Percentiles rank a stretch among this genome's conserved stretches.
Evolutionary conservation across 352 stramenopile species (phyloP).

Genomic region (Pythium plurisporium): DNA sequence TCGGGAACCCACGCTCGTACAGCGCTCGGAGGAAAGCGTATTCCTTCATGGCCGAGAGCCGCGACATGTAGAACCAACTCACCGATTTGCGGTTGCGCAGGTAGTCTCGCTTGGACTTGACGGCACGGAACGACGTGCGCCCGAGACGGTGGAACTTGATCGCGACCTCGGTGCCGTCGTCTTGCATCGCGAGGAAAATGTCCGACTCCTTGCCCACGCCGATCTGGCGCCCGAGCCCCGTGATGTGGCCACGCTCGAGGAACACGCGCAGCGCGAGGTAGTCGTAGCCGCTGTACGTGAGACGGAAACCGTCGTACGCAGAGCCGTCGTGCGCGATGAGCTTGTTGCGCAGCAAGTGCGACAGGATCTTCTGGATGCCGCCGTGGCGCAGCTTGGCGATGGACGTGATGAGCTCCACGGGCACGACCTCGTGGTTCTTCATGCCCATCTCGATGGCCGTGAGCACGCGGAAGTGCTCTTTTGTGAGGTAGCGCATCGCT

Average conservation of each 20-base stretch:
- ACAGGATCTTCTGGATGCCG: constrained; percentile 97
- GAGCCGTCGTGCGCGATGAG: constrained; percentile 97
- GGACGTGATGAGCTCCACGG: constrained; percentile 93
- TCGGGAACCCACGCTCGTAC: constrained; percentile 96
- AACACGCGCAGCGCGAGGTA: constrained; percentile 97
- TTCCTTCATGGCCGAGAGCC: constrained; percentile 98
- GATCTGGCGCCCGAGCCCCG: constrained; percentile 91
- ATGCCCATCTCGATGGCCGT: constrained; percentile 98
- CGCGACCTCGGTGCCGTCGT: constrained; percentile 95
- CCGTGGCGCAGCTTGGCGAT: constrained; percentile 98
- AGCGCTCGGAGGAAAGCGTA: constrained; percentile 99
- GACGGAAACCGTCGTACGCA: constrained; percentile 96
- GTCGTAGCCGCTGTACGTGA: constrained; percentile 99
- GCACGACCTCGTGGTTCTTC: constrained; percentile 98
- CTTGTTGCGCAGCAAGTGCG: constrained; percentile 96
- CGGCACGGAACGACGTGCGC: constrained; percentile 96
- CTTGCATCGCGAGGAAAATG: constrained; percentile 94
- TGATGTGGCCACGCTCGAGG: constrained; percentile 90
- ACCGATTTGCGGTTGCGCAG: constrained; percentile 93
- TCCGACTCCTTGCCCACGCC: constrained; percentile 99
- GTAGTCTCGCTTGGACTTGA: constrained; percentile 99
- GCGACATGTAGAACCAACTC: constrained; percentile 99
- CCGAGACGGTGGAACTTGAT: constrained; percentile 99
- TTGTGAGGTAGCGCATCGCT: constrained; percentile 91
- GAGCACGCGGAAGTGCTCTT: constrained; percentile 98